Base-by-base conservation (phyloP, 1,284 basidiomycete genomes). In the Boletus semigastroideus region DNA sequence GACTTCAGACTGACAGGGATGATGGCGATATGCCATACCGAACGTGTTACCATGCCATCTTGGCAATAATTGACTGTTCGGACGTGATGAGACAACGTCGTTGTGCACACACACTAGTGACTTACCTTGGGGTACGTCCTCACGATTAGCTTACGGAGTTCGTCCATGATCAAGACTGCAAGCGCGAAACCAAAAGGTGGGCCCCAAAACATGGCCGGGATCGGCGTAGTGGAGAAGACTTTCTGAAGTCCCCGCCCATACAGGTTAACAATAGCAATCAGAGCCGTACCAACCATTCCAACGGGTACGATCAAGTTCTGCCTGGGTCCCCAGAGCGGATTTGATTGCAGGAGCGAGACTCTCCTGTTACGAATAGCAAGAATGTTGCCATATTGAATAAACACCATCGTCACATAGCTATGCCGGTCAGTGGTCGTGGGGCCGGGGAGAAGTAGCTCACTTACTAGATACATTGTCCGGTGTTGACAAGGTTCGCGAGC, bases 391-490 rank as follows among this genome's bases (percentile, higher is more conserved):
- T 66, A 72, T 54, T 72, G 71, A 20, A 71, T 57, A 47, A 72
- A 66, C 27, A 72, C 68, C 60, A 77, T 75, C 40, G 69, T 71
- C 42, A 72, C 78, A 11, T 78, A 80, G 20, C 71, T 77, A 39
- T 34, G n/a, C 16, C 20, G 30, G 50, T 57, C 41, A 64, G 27
- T 19, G 11, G 2, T 46, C n/a, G 7, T 19, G 19, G 17, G 41
- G 2, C 16, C 7, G 11, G 55, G 74, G 27, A 62, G 66, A 58
- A 27, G 38, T 25, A 70, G 70, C 41, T 10, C 12, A 61, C 73
- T 40, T 52, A 77, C 75, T 76, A 77, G 41, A 74, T 67, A 59
- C 74, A 77, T 54, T 77, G 72, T 27, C 75, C 72, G 0, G 61
- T 59, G 46, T 55, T 60, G 46, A 73, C 72, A 40, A 74, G 68